Evolutionary conservation across 2,329 filamentous ascomycete species (phyloP), one percentile per base, ranked within the genome.

Genomic region (Triangularia verruculosa): DNA sequence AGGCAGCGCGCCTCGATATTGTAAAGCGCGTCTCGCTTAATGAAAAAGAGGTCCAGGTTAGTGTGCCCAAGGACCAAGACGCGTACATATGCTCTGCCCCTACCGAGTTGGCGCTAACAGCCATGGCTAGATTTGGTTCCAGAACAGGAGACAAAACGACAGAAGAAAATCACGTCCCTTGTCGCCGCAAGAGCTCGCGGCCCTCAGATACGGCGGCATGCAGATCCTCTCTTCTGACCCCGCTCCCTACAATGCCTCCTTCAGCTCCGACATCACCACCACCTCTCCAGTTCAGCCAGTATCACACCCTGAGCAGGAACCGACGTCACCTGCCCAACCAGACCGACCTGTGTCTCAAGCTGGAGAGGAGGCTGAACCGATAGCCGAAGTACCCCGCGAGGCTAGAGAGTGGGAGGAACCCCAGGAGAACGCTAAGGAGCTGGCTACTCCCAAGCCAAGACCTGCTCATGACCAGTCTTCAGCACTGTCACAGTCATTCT

Each of bases 1-100:
- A 96, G 78, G 84, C 88, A 62, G 90, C 92, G 76, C 91, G 94
- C 78, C 84, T 91, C 55, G 88, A 89, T 64, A 93, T 98, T 68
- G 92, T 96, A 65, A 86, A 86, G 78, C 90, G 88, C 77, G 93
- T 97, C 66, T 90, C 91, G 24, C 83, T 98, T 67, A 94, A 91
- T 69, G 93, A 97, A 79, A 97, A 97, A 77, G 93, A 97, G 80
- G 92, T 97, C 39, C 94, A 97, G 87, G 94, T 97, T 80, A 77
- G 89, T 77, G 39, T 57, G 12, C 32, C 28, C 3, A 13, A 28
- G 32, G 34, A n/a, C 7, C 13, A 27, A 32, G 15, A 43, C 60
- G 57, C 61, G 57, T 61, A 57, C 47, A 52, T 17, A 53, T 7
- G 39, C 4, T 28, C 4, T 12, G 22, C n/a, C 39, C 20, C 11